Evolutionary conservation across 2,329 filamentous ascomycete genomes (phyloP).

Genomic region (Metarhizium brunneum): DNA sequence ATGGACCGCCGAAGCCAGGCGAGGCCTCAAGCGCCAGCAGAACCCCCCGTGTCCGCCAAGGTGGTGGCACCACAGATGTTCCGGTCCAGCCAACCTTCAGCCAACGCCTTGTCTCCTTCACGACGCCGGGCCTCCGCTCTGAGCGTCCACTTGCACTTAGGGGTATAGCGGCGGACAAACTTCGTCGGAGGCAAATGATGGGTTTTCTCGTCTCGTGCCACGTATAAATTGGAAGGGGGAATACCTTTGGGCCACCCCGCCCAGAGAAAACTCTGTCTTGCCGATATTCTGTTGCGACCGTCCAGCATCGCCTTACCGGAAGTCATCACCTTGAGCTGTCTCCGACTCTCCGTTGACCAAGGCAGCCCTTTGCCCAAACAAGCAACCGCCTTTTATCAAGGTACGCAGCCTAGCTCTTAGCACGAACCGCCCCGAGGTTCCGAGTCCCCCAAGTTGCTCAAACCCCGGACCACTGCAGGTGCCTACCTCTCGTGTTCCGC

Average conservation of each 20-base stretch:
- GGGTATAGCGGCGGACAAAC: conserved; percentile 35
- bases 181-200: conserved; percentile 3
- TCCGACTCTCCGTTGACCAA: conserved; percentile 1
- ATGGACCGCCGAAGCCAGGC: neutral
- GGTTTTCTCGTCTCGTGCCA: conserved; percentile 4
- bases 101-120: conserved; percentile 6
- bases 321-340: neutral
- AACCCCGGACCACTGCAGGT: neutral
- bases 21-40: neutral
- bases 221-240: conserved; percentile 6
- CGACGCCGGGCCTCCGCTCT: conserved; percentile 8
- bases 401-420: neutral
- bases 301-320: neutral
- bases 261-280: neutral
- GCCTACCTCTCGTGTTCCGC: too few relatives aligned
- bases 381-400: conserved; percentile 1
- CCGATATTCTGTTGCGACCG: neutral
- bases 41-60: conserved; percentile 3
- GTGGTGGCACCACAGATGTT: conserved; percentile 8
- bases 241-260: conserved; percentile 3
- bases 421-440: neutral
- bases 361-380: conserved; percentile 2
- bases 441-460: neutral
- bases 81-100: conserved; percentile 6
- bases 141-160: conserved; percentile 48